Conservation (phyloP, 2,329 filamentous ascomycete species). For the Fusarium mangiferae region DNA sequence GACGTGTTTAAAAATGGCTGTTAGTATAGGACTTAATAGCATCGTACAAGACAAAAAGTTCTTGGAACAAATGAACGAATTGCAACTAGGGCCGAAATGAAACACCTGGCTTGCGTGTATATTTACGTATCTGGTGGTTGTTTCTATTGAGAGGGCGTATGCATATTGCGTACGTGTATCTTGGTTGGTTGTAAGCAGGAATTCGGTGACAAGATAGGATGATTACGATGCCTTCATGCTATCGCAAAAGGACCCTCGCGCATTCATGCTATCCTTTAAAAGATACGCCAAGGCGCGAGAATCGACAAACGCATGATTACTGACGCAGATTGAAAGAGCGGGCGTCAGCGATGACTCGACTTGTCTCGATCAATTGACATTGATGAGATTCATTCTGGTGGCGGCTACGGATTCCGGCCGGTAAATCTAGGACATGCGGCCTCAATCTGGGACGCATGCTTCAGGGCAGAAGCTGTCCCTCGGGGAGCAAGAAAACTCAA, state of each 20-base stretch:
- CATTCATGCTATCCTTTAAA: slow-evolving; percentile 4
- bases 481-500: too few relatives aligned
- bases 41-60: slow-evolving; percentile 9
- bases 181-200: background rate
- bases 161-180: slow-evolving; percentile 16
- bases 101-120: slow-evolving; percentile 38
- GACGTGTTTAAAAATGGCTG: slow-evolving; percentile 1
- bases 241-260: background rate
- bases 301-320: slow-evolving; percentile 5
- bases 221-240: slow-evolving; percentile 20
- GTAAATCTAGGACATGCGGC: slow-evolving; percentile 26
- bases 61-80: slow-evolving; percentile 1
- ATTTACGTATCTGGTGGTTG: slow-evolving; percentile 23
- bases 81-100: slow-evolving; percentile 32
- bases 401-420: slow-evolving; percentile 9
- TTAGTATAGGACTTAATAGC: slow-evolving; percentile 4
- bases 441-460: slow-evolving; percentile 23
- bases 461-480: slow-evolving; percentile 12
- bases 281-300: slow-evolving; percentile 19
- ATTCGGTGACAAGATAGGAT: background rate
- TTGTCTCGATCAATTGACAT: background rate
- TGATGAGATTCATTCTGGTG: slow-evolving; percentile 6
- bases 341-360: slow-evolving; percentile 28
- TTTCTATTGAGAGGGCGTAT: slow-evolving; percentile 16
- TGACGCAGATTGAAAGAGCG: slow-evolving; percentile 23